Conservation (phyloP, 2,329 filamentous ascomycete species). For the Arthrobotrys megalospora region DNA sequence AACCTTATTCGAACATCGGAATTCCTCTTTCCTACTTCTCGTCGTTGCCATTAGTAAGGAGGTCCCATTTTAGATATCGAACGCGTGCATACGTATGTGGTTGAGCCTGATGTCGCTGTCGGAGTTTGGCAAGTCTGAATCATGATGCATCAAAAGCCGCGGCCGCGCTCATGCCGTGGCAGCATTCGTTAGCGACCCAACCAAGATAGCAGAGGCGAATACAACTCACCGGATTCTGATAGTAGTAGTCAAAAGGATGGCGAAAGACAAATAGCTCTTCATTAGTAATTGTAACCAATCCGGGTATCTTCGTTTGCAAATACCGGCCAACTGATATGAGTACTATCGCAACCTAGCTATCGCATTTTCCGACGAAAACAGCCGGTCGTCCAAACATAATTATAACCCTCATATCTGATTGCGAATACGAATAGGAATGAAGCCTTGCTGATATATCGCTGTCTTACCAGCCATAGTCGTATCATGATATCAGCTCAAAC, state of each 20-base stretch:
- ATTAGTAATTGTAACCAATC: background rate
- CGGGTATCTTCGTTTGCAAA: too few relatives aligned
- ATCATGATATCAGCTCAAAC: background rate
- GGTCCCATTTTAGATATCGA: background rate
- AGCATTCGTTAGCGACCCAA: slow-evolving; percentile 11
- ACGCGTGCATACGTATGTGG: slow-evolving; percentile 12
- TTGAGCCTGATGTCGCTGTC: background rate
- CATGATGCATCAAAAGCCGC: slow-evolving; percentile 28
- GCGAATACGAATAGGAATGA: background rate
- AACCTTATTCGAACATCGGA: slow-evolving; percentile 37
- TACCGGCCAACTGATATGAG: too few relatives aligned
- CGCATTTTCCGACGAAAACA: too few relatives aligned
- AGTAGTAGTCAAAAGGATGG: background rate
- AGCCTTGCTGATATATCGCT: background rate
- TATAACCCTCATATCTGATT: too few relatives aligned
- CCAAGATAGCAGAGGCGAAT: slow-evolving; percentile 23
- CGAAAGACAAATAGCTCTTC: slow-evolving; percentile 1
- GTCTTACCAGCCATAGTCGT: background rate
- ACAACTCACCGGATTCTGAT: slow-evolving; percentile 2
- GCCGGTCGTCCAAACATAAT: too few relatives aligned
- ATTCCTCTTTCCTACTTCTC: slow-evolving; percentile 2
- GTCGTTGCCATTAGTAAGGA: too few relatives aligned
- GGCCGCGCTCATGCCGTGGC: slow-evolving; percentile 31
- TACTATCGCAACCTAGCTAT: too few relatives aligned
- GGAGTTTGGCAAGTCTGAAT: slow-evolving; percentile 20